Evolutionary conservation across 306 rosid species (phyloP).

Genomic region (barrel medic (Medicago truncatula)): DNA sequence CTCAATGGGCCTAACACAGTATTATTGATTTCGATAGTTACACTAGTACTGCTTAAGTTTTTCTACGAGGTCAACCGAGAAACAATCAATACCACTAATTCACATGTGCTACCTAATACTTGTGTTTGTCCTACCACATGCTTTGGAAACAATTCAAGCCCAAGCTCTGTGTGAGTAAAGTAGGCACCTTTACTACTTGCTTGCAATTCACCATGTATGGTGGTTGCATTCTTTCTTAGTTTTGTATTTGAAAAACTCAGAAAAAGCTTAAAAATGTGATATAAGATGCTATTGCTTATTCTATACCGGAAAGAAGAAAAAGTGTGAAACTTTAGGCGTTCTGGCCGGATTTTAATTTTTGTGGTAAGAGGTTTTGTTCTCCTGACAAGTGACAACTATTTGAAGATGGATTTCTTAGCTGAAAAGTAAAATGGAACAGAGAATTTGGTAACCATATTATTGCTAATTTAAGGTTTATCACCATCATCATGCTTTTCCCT

Average conservation of each 20-base stretch:
- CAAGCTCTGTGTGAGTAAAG: too few species aligned
- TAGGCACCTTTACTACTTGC: not conserved
- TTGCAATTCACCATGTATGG: not conserved
- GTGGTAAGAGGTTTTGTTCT: conserved; percentile 30
- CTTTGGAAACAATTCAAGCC: too few species aligned
- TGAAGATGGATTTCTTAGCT: conserved; percentile 15
- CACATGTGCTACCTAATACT: too few species aligned
- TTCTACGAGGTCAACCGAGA: too few species aligned
- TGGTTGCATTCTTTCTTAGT: not conserved
- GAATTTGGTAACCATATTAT: not conserved
- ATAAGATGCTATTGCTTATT: conserved; percentile 26
- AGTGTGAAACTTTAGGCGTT: conserved; percentile 25
- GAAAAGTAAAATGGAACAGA: conserved; percentile 10
- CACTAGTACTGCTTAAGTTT: not conserved
- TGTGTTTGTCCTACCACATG: too few species aligned
- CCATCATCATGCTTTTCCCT: conserved; percentile 24
- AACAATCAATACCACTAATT: too few species aligned
- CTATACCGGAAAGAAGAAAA: conserved; percentile 25
- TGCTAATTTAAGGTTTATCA: conserved; percentile 22
- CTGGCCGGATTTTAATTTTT: conserved; percentile 15
- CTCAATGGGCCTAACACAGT: conserved; percentile 11
- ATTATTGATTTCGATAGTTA: conserved; percentile 2
- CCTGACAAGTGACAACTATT: not conserved
- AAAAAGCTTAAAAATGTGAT: conserved; percentile 21
- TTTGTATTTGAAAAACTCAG: conserved; percentile 25